Conservation (phyloP, 352 stramenopile species). For the Blastocystis sp. region DNA sequence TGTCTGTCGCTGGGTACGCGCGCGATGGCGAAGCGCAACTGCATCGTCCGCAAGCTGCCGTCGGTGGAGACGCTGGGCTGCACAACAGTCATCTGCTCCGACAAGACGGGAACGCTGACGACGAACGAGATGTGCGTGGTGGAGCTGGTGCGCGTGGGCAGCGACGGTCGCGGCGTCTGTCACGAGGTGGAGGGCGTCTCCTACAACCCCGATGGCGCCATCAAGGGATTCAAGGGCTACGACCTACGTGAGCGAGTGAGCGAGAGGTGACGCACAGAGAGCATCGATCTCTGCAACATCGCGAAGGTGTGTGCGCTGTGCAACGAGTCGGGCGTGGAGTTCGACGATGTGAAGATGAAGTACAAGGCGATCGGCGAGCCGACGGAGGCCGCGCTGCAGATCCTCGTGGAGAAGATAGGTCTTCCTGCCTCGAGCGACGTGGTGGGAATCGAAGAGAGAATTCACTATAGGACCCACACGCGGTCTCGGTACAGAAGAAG, state of each 20-base stretch:
- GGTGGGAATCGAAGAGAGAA: neutral
- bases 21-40: constrained; percentile 90
- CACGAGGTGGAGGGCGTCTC: constrained; percentile 77
- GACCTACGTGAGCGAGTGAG: neutral
- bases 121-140: constrained; percentile 89
- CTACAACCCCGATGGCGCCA: constrained; percentile 76
- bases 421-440: constrained; percentile 62
- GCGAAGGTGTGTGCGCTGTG: constrained; percentile 70
- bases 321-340: constrained; percentile 80
- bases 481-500: neutral
- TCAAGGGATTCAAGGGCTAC: constrained; percentile 59
- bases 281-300: neutral
- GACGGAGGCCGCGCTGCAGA: constrained; percentile 87
- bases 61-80: constrained; percentile 92
- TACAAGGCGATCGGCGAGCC: constrained; percentile 61
- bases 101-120: constrained; percentile 86
- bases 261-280: constrained; percentile 59
- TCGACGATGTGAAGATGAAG: constrained; percentile 43
- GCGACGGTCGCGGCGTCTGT: neutral
- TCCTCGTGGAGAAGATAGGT: constrained; percentile 84
- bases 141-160: constrained; percentile 50
- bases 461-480: neutral
- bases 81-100: constrained; percentile 61
- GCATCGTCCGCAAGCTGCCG: constrained; percentile 90
- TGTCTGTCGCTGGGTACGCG: constrained; percentile 81